These are phyloP conservation scores for Agrostemma githago DNA, from an alignment of 148 eudicot genomes.

Conservation along the genomic window DNA sequence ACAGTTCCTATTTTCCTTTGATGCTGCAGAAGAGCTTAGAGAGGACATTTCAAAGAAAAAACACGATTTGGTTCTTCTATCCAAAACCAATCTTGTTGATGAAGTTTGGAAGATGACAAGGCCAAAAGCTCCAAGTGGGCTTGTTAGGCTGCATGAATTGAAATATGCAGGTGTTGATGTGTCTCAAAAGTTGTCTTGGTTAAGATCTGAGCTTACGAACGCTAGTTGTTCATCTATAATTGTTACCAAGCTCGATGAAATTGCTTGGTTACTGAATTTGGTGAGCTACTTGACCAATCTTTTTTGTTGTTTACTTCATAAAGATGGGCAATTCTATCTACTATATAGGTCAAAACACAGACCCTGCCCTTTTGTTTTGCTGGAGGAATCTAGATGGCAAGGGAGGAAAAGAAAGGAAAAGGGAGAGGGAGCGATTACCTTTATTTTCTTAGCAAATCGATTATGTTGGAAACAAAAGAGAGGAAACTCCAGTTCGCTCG, in stretches of 20 bases:
- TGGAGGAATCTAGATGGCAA: neutral
- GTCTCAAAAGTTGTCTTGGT: constrained; percentile 58
- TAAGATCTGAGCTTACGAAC: constrained; percentile 63
- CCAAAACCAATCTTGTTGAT: constrained; percentile 76
- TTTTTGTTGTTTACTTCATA: neutral
- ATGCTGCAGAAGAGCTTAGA: constrained; percentile 86
- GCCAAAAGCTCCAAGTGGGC: constrained; percentile 67
- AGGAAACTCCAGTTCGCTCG: neutral
- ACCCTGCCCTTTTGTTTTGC: neutral
- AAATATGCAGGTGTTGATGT: constrained; percentile 89
- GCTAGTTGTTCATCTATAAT: constrained; percentile 74
- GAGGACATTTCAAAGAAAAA: constrained; percentile 62
- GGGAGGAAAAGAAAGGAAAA: too few relatives aligned
- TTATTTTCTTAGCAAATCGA: neutral
- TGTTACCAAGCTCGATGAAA: constrained; percentile 85
- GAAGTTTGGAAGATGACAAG: constrained; percentile 81
- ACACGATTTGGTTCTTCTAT: constrained; percentile 80
- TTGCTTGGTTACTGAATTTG: constrained; percentile 95
- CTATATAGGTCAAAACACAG: neutral
- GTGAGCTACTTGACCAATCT: constrained; percentile 32
- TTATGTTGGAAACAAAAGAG: neutral
- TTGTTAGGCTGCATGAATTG: constrained; percentile 70
- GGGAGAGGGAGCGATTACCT: neutral
- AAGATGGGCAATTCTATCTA: constrained; percentile 5
- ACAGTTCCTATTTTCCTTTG: constrained; percentile 94